Percentiles rank a stretch among this genome's conserved stretches.
phyloP scores from a whole-genome alignment of 2,329 filamentous ascomycete genomes.

The Remersonia thermophila region DNA sequence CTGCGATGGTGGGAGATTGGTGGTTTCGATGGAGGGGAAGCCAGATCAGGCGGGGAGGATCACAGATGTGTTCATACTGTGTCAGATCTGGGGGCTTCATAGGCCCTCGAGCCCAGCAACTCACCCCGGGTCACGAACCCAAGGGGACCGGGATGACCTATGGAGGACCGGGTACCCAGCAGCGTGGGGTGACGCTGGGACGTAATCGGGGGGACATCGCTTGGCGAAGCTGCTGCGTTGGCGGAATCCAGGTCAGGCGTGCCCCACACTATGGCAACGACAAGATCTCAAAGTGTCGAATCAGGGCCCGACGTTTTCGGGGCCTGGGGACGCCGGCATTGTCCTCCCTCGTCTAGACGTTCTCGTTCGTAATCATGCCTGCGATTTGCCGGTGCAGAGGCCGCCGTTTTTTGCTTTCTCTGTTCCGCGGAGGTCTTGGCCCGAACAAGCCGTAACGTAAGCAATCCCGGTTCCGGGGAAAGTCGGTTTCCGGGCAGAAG shows the following conservation, averaged over 20 bases:
- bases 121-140: not conserved
- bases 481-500: too few species aligned
- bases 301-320: not conserved
- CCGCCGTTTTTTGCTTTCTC: not conserved
- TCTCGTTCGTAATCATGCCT: conserved; percentile 5
- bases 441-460: conserved; percentile 8
- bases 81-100: not conserved
- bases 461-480: conserved; percentile 13
- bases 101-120: too few species aligned
- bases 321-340: not conserved
- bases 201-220: too few species aligned
- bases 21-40: too few species aligned
- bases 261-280: conserved; percentile 8
- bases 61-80: conserved; percentile 5
- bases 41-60: too few species aligned
- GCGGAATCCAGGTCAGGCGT: too few species aligned
- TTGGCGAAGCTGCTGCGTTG: not conserved
- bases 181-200: not conserved
- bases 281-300: not conserved
- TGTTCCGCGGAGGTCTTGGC: conserved; percentile 5
- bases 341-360: not conserved
- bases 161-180: not conserved
- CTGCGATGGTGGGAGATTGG: too few species aligned
- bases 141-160: not conserved
- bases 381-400: conserved; percentile 6